phyloP scores from a whole-genome alignment of 176 grass and related monocot genomes.

The Oryza brachyantha region DNA sequence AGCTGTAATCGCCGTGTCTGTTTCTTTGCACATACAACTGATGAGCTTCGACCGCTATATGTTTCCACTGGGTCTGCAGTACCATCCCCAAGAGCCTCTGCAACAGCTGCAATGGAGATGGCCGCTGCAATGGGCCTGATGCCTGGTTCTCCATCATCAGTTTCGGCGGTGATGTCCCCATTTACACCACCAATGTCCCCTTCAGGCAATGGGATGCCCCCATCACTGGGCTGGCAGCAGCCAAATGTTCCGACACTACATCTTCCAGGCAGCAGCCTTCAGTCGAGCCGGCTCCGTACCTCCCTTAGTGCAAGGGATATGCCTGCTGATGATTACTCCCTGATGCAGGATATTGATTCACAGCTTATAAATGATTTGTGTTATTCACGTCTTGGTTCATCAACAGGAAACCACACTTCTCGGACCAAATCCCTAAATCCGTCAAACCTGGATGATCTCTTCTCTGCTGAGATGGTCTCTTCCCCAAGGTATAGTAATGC shows the following conservation, averaged over 20 bases:
- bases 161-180: slow-evolving; percentile 49
- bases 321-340: slow-evolving; percentile 51
- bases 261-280: slow-evolving; percentile 71
- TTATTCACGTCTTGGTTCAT: slow-evolving; percentile 52
- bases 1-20: slow-evolving; percentile 69
- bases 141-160: slow-evolving; percentile 54
- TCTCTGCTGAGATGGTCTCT: slow-evolving; percentile 65
- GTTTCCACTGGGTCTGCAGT: slow-evolving; percentile 72
- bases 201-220: slow-evolving; percentile 58
- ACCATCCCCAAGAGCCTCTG: slow-evolving; percentile 47
- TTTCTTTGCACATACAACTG: slow-evolving; percentile 81
- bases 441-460: slow-evolving; percentile 74
- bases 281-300: slow-evolving; percentile 70
- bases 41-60: slow-evolving; percentile 72
- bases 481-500: slow-evolving; percentile 66
- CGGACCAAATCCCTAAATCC: slow-evolving; percentile 55
- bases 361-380: slow-evolving; percentile 49
- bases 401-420: slow-evolving; percentile 34
- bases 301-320: slow-evolving; percentile 77
- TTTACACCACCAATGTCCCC: slow-evolving; percentile 64
- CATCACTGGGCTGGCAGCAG: slow-evolving; percentile 53
- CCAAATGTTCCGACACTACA: slow-evolving; percentile 62
- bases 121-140: slow-evolving; percentile 62
- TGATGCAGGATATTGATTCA: slow-evolving; percentile 54
- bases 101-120: slow-evolving; percentile 59